Base-by-base conservation (phyloP, 345 rosid species). In the Garcia nutans region DNA sequence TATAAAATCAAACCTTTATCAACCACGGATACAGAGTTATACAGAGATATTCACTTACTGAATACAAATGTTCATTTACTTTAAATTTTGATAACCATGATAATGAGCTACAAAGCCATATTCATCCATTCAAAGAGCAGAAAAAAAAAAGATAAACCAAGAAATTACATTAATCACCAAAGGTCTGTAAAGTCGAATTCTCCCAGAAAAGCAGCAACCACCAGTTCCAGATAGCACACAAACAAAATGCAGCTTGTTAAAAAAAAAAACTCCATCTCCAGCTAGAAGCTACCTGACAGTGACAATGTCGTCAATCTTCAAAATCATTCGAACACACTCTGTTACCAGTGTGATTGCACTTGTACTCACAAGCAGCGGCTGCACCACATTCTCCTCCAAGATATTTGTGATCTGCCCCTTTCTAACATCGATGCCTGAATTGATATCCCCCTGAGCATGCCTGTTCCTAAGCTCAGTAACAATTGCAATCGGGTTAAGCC, bases 381-480 rank as follows among this genome's bases (percentile, higher is more conserved):
- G 99, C 75, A 96, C 98, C 84, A 96, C 98, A 77, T 92, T 96
- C 85, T 93, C 99, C 86, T 96, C 99, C 89, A 93, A 85, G 81
- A 96, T 96, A 66, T 93, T 96, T 64, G 99, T 93, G 81, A 96
- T 96, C 81, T 93, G 97, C 57, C 99, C 99, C 83, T 96, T 96
- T 84, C 99, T 89, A 71, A 96, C 98, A 73, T 96, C 93, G 87
- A 96, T 96, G 23, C 99, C 99, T 0, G 99, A 73, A 81, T 96
- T 90, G 83, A 88, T 89, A 87, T 96, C 98, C 47, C 97, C 97
- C 78, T 93, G 97, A 11, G 98, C 99, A 72, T 96, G 99, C 80
- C 97, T 86, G 79, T 96, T 96, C 90, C 99, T 92, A 74, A 96
- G 97, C 79, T 96, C 99, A 44, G 99, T 96, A 77, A 96, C 99